These are phyloP conservation scores for Stagonosporopsis vannaccii DNA, from an alignment of 2,329 filamentous ascomycete genomes.

Conservation along the genomic window DNA sequence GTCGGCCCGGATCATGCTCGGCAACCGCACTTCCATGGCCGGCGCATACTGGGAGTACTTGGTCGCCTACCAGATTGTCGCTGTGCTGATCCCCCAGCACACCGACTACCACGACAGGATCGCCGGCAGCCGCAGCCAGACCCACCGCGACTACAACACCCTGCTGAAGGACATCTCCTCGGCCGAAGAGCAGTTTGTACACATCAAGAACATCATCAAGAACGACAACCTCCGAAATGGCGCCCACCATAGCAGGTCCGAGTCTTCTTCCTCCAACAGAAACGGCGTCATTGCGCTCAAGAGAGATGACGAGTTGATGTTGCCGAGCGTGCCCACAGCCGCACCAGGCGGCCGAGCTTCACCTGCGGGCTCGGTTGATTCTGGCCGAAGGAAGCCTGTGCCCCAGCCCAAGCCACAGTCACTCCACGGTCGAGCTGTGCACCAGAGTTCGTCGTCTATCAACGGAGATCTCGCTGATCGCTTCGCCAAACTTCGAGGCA, in stretches of 20 bases:
- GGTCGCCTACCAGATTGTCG: constrained; percentile 77
- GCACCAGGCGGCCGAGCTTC: constrained; percentile 29
- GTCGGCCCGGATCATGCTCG: constrained; percentile 62
- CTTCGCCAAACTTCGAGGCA: constrained; percentile 47
- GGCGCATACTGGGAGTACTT: constrained; percentile 85
- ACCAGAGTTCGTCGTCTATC: constrained; percentile 39
- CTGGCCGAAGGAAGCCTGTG: constrained; percentile 42
- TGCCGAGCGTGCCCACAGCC: constrained; percentile 40
- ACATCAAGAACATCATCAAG: constrained; percentile 59
- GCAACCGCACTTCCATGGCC: constrained; percentile 64
- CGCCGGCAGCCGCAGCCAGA: constrained; percentile 60
- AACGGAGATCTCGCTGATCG: constrained; percentile 47
- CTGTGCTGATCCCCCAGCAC: constrained; percentile 78
- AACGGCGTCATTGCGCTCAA: constrained; percentile 22
- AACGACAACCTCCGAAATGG: constrained; percentile 65
- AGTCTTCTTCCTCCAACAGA: constrained; percentile 24
- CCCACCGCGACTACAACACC: constrained; percentile 56
- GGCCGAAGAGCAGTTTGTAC: constrained; percentile 53
- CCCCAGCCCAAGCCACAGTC: constrained; percentile 73
- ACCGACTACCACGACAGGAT: constrained; percentile 72
- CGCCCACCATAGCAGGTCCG: constrained; percentile 46
- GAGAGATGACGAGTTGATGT: constrained; percentile 46
- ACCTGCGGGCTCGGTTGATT: constrained; percentile 28
- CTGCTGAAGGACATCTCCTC: constrained; percentile 41
- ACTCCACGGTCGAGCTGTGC: constrained; percentile 68